Base-by-base conservation (phyloP, 177 flowering plant genomes). In the Vitis hybrid region DNA sequence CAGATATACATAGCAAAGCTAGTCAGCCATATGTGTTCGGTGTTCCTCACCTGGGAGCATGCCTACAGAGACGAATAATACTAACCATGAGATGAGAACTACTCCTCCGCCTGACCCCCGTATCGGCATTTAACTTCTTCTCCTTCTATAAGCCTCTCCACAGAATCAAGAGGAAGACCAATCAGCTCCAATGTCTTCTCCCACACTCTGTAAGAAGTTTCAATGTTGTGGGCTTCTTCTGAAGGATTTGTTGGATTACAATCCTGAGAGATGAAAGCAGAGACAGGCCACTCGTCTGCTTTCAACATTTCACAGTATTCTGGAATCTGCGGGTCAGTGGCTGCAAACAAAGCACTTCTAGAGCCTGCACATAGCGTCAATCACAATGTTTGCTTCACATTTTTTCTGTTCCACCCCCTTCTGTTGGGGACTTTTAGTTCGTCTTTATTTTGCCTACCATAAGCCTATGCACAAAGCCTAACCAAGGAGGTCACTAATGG, bases 161-260 rank as follows among this genome's bases (percentile, higher is more conserved):
- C 89, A 6, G 87, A 90, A 81, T 93, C 97, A 12, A 78, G 67
- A 49, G 98, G 93, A 61, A 96, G 94, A 51, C 99, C 99, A 21
- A 88, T 67, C 87, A 96, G 70, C 68, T 89, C 94, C 14, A 96
- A 51, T 15, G 98, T 96, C 82, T 89, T 96, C 76, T 87, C 97
- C 98, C 98, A 96, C 50, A 96, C 94, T 79, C 63, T 74, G 52
- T 75, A 65, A 13, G 94, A 68, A 51, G 95, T 91, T 62, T 82
- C 87, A 57, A 83, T 4, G 68, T 88, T 86, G 74, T 89, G 98
- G 3, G 99, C 89, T 81, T 96, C 99, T 78, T 93, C 95, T 0
- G 99, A 91, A 66, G 98, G 89, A 78, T 86, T 93, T 64, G 87
- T 80, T 0, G 99, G 99, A 64, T 87, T 89, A 69, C 99, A 96